A percentile compares a stretch with the other conserved stretches of the same genome.
phyloP scores from a whole-genome alignment of 495 filamentous ascomycete species.

The Glonium stellatum region DNA sequence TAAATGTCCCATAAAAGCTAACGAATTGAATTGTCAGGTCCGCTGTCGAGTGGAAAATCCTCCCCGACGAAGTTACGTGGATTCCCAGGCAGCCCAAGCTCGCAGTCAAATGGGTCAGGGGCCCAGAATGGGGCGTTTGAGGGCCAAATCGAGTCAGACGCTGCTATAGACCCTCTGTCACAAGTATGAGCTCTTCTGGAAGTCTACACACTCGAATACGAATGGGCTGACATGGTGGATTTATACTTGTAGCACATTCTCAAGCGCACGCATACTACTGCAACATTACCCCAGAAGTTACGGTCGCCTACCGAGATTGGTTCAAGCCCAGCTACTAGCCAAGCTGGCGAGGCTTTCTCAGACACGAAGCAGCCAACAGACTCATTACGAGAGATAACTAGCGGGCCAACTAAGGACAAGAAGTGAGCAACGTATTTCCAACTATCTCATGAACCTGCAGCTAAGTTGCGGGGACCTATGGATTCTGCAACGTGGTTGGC shows the following conservation, averaged over 20 bases:
- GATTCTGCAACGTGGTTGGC: not conserved
- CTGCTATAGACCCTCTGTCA: slow-evolving; percentile 30
- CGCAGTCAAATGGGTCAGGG: slow-evolving; percentile 1
- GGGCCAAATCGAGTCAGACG: slow-evolving; percentile 6
- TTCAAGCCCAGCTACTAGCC: slow-evolving; percentile 12
- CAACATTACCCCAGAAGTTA: slow-evolving; percentile 58
- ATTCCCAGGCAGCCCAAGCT: slow-evolving; percentile 7
- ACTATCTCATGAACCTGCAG: not conserved
- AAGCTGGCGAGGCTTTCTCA: slow-evolving; percentile 12
- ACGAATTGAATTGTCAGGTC: slow-evolving; percentile 2
- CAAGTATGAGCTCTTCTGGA: slow-evolving; percentile 19
- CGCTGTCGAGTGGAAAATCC: slow-evolving; percentile 16
- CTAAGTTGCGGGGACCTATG: not conserved
- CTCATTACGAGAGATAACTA: slow-evolving; percentile 1
- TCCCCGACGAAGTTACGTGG: slow-evolving; percentile 10
- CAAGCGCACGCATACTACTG: slow-evolving; percentile 71
- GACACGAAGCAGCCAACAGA: slow-evolving; percentile 17
- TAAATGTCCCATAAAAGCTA: not conserved
- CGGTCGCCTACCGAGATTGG: slow-evolving; percentile 37
- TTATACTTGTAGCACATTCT: slow-evolving; percentile 70
- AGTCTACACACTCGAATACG: slow-evolving; percentile 1
- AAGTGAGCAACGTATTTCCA: slow-evolving; percentile 45
- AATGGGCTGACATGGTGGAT: slow-evolving; percentile 43
- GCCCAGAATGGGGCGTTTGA: slow-evolving; percentile 16
- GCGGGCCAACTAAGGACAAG: slow-evolving; percentile 49